A percentile compares a stretch with the other conserved stretches of the same genome.
Evolutionary conservation across 2,329 filamentous ascomycete species (phyloP).

Genomic region (Claviceps sorghi): DNA sequence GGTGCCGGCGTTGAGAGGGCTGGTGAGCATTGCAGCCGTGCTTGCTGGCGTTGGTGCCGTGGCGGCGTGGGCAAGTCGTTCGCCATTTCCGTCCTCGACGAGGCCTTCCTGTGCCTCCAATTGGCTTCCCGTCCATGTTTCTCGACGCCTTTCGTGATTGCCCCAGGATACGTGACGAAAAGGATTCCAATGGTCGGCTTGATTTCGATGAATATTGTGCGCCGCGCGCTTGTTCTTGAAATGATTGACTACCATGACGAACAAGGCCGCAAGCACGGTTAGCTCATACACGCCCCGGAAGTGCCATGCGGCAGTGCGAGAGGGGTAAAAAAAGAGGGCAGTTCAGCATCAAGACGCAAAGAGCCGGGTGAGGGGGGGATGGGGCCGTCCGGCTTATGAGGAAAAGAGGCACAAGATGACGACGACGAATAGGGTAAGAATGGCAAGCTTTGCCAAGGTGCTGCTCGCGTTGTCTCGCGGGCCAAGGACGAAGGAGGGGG

Average conservation of each 20-base stretch:
- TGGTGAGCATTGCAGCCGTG: conserved; percentile 7
- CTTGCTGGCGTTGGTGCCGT: conserved; percentile 18
- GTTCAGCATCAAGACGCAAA: not conserved
- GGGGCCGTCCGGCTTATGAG: too few species aligned
- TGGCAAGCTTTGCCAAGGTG: too few species aligned
- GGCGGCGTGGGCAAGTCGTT: conserved; percentile 20
- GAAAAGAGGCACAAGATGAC: too few species aligned
- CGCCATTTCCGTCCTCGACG: conserved; percentile 11
- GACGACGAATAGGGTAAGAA: too few species aligned
- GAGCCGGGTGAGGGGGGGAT: not conserved
- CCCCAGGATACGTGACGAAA: conserved; percentile 29
- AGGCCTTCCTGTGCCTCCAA: conserved; percentile 18
- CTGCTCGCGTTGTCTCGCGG: not conserved
- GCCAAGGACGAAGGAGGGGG: not conserved
- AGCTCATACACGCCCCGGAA: not conserved
- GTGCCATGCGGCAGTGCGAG: not conserved
- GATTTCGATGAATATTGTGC: conserved; percentile 26
- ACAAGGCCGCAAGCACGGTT: conserved; percentile 4
- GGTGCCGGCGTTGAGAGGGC: conserved; percentile 14
- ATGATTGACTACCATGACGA: conserved; percentile 27
- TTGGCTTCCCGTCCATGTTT: conserved; percentile 21
- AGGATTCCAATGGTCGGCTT: conserved; percentile 27
- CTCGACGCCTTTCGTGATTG: conserved; percentile 14
- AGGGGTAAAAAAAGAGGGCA: not conserved
- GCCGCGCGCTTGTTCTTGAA: conserved; percentile 30